These are phyloP conservation scores for Dissoconium aciculare DNA, from an alignment of 2,329 filamentous ascomycete species.

Conservation along the genomic window DNA sequence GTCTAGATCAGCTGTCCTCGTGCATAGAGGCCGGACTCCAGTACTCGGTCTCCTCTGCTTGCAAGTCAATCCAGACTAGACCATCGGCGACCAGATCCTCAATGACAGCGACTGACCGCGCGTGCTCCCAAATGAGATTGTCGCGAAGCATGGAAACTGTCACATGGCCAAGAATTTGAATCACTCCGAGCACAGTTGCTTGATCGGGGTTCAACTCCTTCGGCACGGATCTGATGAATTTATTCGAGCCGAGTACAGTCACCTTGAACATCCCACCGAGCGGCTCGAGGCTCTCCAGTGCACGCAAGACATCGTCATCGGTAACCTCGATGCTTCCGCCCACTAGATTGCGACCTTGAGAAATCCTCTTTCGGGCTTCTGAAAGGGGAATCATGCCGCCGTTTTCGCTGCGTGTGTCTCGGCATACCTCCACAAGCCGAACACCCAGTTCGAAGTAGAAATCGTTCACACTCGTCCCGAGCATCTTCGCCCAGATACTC, in stretches of 20 bases:
- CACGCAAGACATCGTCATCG: conserved; percentile 83
- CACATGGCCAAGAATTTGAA: conserved; percentile 78
- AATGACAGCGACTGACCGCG: conserved; percentile 73
- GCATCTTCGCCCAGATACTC: conserved; percentile 82
- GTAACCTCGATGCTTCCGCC: conserved; percentile 63
- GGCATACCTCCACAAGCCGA: conserved; percentile 84
- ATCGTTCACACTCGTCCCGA: conserved; percentile 85
- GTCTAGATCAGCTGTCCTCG: no score
- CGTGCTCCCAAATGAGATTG: conserved; percentile 74
- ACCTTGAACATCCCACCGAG: conserved; percentile 80
- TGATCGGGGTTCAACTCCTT: conserved; percentile 94
- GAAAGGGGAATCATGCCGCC: conserved; percentile 75
- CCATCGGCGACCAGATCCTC: conserved; percentile 81
- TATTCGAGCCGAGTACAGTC: conserved; percentile 64
- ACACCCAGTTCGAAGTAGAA: conserved; percentile 98
- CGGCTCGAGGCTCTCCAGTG: conserved; percentile 73
- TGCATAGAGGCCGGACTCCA: conserved; percentile 71
- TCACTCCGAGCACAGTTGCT: conserved; percentile 77
- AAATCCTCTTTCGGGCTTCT: conserved; percentile 65
- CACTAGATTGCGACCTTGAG: conserved; percentile 58
- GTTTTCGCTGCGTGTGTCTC: conserved; percentile 74
- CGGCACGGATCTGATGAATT: conserved; percentile 82
- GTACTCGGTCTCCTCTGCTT: conserved; percentile 77
- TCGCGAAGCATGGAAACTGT: conserved; percentile 75
- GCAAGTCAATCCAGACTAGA: conserved; percentile 85